Base-by-base conservation (phyloP, 2,329 filamentous ascomycete species). In the Blastomyces silverae region DNA sequence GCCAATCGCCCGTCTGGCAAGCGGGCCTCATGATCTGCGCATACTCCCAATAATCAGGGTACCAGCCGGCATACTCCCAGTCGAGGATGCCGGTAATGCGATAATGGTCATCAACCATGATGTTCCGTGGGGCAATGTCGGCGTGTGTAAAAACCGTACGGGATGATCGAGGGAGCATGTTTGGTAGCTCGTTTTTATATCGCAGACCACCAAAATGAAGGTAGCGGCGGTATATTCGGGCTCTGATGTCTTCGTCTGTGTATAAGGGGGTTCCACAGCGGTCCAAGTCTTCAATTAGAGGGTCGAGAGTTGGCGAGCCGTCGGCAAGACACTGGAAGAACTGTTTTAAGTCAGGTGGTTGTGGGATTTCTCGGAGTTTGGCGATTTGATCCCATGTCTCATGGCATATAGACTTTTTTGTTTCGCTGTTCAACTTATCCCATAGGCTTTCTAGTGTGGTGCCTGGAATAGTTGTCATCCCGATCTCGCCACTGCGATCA, bases 31-130 rank as follows among this genome's bases (percentile, higher is more conserved):
- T 64, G 34, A 74, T 73, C 65, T 74, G 73, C 37, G 74, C 72
- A 68, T 78, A 78, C 68, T 79, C 77, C 77, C 75, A 79, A 64
- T 78, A 79, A 25, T 69, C 73, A 10, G 76, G 77, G 67, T 76
- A 78, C 77, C 74, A 79, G 11, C 76, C 75, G 25, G 75, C 71
- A 55, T 65, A 74, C 61, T 78, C 77, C 78, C 75, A 79, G 70
- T 79, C 76, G 55, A 79, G 71, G n/a, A 80, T 68, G 6, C 73
- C 71, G 0, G 76, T 66, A 61, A 74, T 61, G 1, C 56, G 65
- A 20, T 66, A 64, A 28, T 68, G 25, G 34, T 67, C 67, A 56
- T 71, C 65, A 25, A 75, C 56, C 60, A 76, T 71, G 65, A 76
- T 70, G 63, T 76, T 76, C 34, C 72, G 71, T 10, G 68, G 69